phyloP scores from a whole-genome alignment of 1,284 basidiomycete genomes.

The Pisolithus thermaeus region DNA sequence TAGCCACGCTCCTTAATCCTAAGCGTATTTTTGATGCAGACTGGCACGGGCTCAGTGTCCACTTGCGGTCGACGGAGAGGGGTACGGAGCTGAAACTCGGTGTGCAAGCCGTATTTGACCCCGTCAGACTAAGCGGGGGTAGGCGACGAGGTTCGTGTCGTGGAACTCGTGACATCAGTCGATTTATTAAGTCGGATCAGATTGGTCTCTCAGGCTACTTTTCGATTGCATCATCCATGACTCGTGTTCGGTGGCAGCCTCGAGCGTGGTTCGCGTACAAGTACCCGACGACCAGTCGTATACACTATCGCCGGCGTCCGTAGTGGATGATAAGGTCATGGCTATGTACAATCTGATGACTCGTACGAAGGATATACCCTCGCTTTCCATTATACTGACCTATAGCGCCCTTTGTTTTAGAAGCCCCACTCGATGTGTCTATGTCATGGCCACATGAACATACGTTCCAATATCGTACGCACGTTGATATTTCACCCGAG shows the following conservation, averaged over 20 bases:
- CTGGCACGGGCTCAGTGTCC: conserved; percentile 83
- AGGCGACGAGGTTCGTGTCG: conserved; percentile 49
- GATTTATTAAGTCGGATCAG: conserved; percentile 31
- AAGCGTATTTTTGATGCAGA: conserved; percentile 83
- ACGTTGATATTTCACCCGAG: neutral
- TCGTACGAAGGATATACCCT: conserved; percentile 28
- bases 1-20: conserved; percentile 82
- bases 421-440: conserved; percentile 45
- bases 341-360: conserved; percentile 46
- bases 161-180: neutral
- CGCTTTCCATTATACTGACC: conserved; percentile 10
- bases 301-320: conserved; percentile 46
- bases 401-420: conserved; percentile 2
- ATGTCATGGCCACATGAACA: conserved; percentile 52
- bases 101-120: conserved; percentile 82
- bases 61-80: conserved; percentile 40
- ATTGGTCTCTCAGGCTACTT: conserved; percentile 74
- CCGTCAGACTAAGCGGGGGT: conserved; percentile 51
- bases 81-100: conserved; percentile 66
- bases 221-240: conserved; percentile 66
- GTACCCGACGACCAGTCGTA: conserved; percentile 40
- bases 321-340: conserved; percentile 23
- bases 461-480: conserved; percentile 53
- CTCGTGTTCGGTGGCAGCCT: conserved; percentile 53
- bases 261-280: conserved; percentile 47